Base-by-base conservation (phyloP, 2,329 filamentous ascomycete genomes). In the Diplodia seriata region DNA sequence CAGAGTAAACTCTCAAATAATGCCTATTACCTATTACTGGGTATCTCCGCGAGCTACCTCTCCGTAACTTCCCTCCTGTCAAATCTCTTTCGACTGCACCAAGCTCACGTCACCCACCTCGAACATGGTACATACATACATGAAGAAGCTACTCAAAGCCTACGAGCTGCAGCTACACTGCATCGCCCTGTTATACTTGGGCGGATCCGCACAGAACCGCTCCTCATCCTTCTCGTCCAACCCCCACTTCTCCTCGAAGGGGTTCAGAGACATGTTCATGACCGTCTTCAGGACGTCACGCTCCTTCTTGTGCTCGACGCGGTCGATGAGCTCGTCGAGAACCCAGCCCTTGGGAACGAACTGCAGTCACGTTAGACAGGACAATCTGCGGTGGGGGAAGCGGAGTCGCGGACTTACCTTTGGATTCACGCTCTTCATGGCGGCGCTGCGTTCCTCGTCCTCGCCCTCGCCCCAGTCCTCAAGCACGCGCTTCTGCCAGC, bases 81-180 rank as follows among this genome's bases (percentile, higher is more conserved):
- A 43, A 43, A 7, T 43, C 40, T 43, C 6, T 26, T 26, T 26
- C 26, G 4, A 4, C 40, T 47, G 29, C 36, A 31, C 18, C 53
- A 31, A 55, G 53, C 29, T n/a, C 33, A 23, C n/a, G 8, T 20
- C 43, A 47, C 9, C n/a, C n/a, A 47, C 43, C n/a, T 20, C 18
- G 4, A 20, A 47, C 43, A 20, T 8, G 8, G 20, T 47, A 9
- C 43, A 47, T 47, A 4, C 43, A 11, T 20, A 11, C 8, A n/a
- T n/a, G n/a, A n/a, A 4, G n/a, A 11, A 20, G 43, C 18, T n/a
- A 47, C 9, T 20, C 43, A 7, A 47, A 4, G n/a, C n/a, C 71
- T 83, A 97, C 29, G 94, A 97, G 77, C 93, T 97, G 80, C 95
- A 99, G 77, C 92, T 97, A 78, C 95, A 98, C 82, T 97, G 94